phyloP scores from a whole-genome alignment of 208 protist species.

The Naegleria lovaniensis region DNA sequence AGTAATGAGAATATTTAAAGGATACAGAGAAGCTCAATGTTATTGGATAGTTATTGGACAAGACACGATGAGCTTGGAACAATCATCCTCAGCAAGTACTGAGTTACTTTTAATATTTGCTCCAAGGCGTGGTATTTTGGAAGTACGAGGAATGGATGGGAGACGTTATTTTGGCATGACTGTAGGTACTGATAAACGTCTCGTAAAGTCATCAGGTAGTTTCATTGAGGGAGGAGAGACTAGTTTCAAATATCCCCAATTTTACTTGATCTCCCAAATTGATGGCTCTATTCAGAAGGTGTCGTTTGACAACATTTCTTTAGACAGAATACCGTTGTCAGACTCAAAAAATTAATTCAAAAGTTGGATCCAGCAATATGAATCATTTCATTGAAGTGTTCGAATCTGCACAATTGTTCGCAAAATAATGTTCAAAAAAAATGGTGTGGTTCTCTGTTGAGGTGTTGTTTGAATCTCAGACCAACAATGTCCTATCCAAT shows the following conservation, averaged over 20 bases:
- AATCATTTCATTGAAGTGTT: too few relatives aligned
- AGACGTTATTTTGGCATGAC: neutral
- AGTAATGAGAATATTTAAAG: neutral
- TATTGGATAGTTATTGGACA: neutral
- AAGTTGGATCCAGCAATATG: too few relatives aligned
- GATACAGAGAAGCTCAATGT: slow-evolving; percentile 10
- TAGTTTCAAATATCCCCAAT: neutral
- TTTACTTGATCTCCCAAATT: neutral
- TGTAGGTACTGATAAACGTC: neutral
- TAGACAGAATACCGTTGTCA: neutral
- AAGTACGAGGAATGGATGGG: neutral
- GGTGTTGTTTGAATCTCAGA: too few relatives aligned
- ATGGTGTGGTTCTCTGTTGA: too few relatives aligned
- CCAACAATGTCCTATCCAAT: too few relatives aligned
- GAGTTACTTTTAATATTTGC: neutral
- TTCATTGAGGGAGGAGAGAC: neutral
- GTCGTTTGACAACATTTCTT: neutral
- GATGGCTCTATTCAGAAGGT: neutral
- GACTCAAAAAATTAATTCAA: too few relatives aligned
- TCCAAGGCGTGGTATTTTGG: neutral
- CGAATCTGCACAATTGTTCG: too few relatives aligned
- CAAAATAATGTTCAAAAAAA: too few relatives aligned
- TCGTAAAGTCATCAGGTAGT: neutral
- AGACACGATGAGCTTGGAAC: neutral
- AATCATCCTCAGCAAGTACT: neutral